phyloP scores from a whole-genome alignment of 495 filamentous ascomycete species.

The Neurospora sublineolata region DNA sequence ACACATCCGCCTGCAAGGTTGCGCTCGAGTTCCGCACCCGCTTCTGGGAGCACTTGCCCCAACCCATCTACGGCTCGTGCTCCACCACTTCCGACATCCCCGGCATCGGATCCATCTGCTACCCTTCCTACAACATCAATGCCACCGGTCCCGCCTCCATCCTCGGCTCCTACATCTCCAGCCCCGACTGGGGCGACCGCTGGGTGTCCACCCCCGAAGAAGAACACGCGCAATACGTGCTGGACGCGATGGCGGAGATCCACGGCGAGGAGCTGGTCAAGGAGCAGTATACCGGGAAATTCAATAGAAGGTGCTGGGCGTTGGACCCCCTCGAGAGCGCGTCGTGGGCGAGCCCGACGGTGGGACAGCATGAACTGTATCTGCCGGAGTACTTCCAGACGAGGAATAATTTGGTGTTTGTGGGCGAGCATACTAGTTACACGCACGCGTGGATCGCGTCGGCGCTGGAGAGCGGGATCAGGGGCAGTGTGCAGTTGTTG shows the following conservation, averaged over 20 bases:
- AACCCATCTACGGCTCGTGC: slow-evolving; percentile 55
- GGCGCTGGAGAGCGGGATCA: slow-evolving; percentile 54
- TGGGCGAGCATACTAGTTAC: slow-evolving; percentile 61
- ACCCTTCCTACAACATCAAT: slow-evolving; percentile 54
- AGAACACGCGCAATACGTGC: slow-evolving; percentile 26
- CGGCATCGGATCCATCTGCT: slow-evolving; percentile 49
- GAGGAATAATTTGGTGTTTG: slow-evolving; percentile 51
- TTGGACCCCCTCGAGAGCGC: slow-evolving; percentile 41
- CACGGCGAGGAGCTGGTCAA: slow-evolving; percentile 44
- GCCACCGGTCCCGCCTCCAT: slow-evolving; percentile 49
- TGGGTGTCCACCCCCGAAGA: slow-evolving; percentile 7
- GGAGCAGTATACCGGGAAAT: slow-evolving; percentile 45
- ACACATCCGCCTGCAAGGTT: slow-evolving; percentile 51
- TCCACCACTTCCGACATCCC: slow-evolving; percentile 43
- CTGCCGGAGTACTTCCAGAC: slow-evolving; percentile 60
- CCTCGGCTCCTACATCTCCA: slow-evolving; percentile 44
- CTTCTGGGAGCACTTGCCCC: slow-evolving; percentile 55
- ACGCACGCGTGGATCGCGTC: slow-evolving; percentile 67
- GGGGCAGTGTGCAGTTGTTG: slow-evolving; percentile 52
- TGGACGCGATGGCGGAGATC: slow-evolving; percentile 41
- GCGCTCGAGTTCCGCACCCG: slow-evolving; percentile 50
- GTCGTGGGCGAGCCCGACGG: slow-evolving; percentile 43
- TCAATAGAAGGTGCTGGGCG: slow-evolving; percentile 49
- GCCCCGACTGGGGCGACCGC: slow-evolving; percentile 28
- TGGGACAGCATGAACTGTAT: slow-evolving; percentile 54